Base-by-base conservation (phyloP, 2,329 filamentous ascomycete genomes). In the Paraconiothyrium brasiliense region DNA sequence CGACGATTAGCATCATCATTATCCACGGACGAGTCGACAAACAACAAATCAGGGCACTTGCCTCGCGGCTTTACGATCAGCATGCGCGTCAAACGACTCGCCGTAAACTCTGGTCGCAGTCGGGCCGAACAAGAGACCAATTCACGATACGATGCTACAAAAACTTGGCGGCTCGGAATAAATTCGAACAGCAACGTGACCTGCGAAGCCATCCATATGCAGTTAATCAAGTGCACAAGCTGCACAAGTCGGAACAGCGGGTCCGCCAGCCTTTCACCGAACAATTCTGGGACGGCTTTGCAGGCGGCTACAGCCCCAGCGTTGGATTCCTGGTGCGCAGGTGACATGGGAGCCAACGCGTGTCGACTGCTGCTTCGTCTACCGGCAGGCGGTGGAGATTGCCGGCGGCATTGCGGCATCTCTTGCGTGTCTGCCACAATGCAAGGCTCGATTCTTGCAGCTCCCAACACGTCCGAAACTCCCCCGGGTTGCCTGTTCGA, bases 401-500 rank as follows among this genome's bases (percentile, higher is more conserved):
- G 39, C 39, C 39, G n/a, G 39, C 39, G 37, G 16, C 22, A 30
- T 27, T 6, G 22, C 22, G 46, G 22, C 27, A 10, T 30, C 16
- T 30, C 4, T 48, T 30, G 46, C 24, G 20, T 14, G 37, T 44
- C n/a, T 24, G 20, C 20, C 20, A 16, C 5, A n/a, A 49, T 22
- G 41, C 30, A 39, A 9, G 41, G 13, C 30, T 46, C 35, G 35
- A 35, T n/a, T 11, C 30, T 24, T 35, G 46, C 46, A 24, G 16
- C 41, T 37, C 27, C 46, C 44, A 46, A 8, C 7, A 16, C 46
- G 14, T 50, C 56, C 56, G 56, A 58, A 14, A 16, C 11, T 14
- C 32, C 49, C 51, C 57, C 58, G 58, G 51, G 43, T 56, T 50
- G 51, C 58, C 43, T 46, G 20, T 10, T 49, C 43, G 22, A 54